A percentile compares a stretch with the other conserved stretches of the same genome.
phyloP scores from a whole-genome alignment of 2,329 filamentous ascomycete genomes.

The Venturia aucupariae region DNA sequence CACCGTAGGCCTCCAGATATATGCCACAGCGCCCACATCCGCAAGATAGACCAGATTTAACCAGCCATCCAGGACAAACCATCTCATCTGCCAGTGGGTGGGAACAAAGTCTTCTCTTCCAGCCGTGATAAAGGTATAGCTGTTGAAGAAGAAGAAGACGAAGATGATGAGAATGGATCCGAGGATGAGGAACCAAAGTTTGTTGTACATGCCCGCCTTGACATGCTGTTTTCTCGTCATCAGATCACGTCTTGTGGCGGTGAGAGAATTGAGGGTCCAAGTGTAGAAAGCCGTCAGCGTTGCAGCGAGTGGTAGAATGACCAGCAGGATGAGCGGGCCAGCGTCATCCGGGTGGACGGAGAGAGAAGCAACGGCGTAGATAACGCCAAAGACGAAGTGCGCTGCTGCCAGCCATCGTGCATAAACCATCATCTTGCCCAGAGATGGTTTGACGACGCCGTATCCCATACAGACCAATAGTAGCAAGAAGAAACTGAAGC shows the following conservation, averaged over 20 bases:
- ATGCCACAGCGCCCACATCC: constrained; percentile 87
- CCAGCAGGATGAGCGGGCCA: constrained; percentile 81
- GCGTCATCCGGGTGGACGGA: constrained; percentile 82
- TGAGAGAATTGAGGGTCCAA: constrained; percentile 95
- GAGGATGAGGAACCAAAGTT: constrained; percentile 96
- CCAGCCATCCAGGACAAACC: constrained; percentile 98
- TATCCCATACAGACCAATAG: constrained; percentile 99
- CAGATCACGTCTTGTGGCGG: constrained; percentile 92
- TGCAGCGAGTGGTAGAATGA: constrained; percentile 83
- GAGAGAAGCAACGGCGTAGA: constrained; percentile 85
- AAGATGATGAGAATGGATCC: constrained; percentile 91
- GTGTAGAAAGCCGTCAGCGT: constrained; percentile 96
- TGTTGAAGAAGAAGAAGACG: constrained; percentile 97
- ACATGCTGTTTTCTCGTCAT: constrained; percentile 85
- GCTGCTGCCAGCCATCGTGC: constrained; percentile 83
- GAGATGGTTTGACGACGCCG: constrained; percentile 86
- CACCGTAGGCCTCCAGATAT: constrained; percentile 90
- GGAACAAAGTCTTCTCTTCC: constrained; percentile 84
- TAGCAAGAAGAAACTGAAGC: constrained; percentile 95
- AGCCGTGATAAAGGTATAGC: constrained; percentile 82
- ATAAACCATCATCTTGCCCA: constrained; percentile 89
- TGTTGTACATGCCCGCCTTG: constrained; percentile 94
- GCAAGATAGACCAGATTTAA: constrained; percentile 92
- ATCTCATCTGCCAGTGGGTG: constrained; percentile 92
- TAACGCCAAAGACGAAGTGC: constrained; percentile 89